Evolutionary conservation across 306 rosid species (phyloP), one percentile per base, ranked within the genome.

Genomic region (Begonia masoniana): DNA sequence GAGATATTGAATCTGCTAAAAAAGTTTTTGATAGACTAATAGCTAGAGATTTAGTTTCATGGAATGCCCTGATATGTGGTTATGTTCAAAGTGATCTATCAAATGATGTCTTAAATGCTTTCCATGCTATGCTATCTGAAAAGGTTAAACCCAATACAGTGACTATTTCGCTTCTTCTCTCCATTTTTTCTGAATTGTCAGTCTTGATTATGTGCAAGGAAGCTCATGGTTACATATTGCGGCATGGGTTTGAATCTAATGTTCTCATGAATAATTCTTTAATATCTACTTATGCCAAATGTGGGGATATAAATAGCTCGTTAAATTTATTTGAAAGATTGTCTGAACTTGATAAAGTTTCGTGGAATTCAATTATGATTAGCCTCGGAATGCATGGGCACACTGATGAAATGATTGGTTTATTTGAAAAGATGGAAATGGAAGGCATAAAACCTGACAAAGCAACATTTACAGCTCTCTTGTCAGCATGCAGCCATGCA

Each of bases 1-100:
- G 45, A 56, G 79, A 68, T 17, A 50, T 60, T 0, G 68, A 60
- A 43, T 56, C 75, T 10, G 64, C 71, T 57, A 19, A 68, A 53
- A 64, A 56, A 15, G 62, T 64, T 42, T 69, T 74, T 19, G 4
- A 47, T 21, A 51, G 68, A 39, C 54, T 68, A 43, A 26, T 47
- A 3, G 16, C 49, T 16, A 62, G 65, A 46, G 78, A 74, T 61
- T 47, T 64, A 31, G 24, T 74, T 24, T 55, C 56, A 6, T 74
- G 75, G 78, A 74, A 69, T 58, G 70, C 79, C 23, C 26, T 74
- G 49, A 69, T 69, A 64, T 61, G 60, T 10, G 66, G 79, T 24
- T 69, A 65, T 58, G 61, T 54, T 48, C 75, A 65, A 55, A 74
- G 57, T 14, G 71, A 66, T 35, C 41, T 14, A 21, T 36, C 55